Conservation (phyloP, 306 rosid species). For the Spatholobus suberectus region DNA sequence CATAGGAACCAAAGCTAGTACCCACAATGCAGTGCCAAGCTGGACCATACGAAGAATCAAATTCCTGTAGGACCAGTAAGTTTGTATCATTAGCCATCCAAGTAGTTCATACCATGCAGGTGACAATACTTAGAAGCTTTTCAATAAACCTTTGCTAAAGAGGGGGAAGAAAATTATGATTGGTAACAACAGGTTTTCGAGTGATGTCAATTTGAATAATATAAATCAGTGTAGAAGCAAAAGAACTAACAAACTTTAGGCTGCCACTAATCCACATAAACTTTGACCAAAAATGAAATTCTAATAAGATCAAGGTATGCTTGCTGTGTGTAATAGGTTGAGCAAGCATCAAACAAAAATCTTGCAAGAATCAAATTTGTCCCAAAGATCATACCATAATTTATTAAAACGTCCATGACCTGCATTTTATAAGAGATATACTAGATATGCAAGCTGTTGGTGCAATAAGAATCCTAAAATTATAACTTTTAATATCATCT, state of each 20-base stretch:
- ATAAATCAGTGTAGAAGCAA: not conserved
- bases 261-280: not conserved
- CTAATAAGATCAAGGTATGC: not conserved
- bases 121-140: not conserved
- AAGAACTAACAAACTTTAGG: not conserved
- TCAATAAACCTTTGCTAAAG: not conserved
- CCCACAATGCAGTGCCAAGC: constrained; percentile 99
- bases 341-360: constrained; percentile 11
- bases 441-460: not conserved
- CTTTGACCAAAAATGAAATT: not conserved
- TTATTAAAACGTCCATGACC: not conserved
- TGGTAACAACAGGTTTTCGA: not conserved
- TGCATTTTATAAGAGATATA: not conserved
- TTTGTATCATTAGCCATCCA: constrained; percentile 18
- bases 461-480: not conserved
- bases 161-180: not conserved
- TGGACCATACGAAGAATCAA: constrained; percentile 88
- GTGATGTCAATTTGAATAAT: not conserved
- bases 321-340: not conserved
- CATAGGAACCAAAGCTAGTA: constrained; percentile 95
- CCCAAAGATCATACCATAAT: not conserved
- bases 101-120: not conserved
- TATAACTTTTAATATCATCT: not conserved
- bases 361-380: not conserved
- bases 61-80: constrained; percentile 64